Percentiles rank a stretch among this genome's conserved stretches.
Evolutionary conservation across 2,329 filamentous ascomycete genomes (phyloP).

Genomic region (Trichophaea hybrida): DNA sequence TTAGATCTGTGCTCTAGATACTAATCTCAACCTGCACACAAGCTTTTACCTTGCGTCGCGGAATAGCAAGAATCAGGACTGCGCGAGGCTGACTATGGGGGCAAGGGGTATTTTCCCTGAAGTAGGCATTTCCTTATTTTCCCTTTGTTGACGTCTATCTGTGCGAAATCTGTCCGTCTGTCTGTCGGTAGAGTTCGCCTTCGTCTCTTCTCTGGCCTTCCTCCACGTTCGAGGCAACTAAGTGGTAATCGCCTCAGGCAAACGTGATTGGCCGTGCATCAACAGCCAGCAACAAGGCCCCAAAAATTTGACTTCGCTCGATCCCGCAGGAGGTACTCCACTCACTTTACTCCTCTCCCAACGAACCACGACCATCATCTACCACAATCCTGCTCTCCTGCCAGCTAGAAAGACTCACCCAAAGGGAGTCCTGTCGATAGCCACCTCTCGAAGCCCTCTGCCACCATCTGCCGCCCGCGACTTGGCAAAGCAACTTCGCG

Average conservation of each 20-base stretch:
- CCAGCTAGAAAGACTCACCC: neutral
- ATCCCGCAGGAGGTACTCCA: neutral
- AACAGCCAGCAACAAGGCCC: neutral
- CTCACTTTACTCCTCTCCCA: conserved; percentile 25
- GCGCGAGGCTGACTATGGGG: too few relatives aligned
- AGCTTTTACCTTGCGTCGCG: too few relatives aligned
- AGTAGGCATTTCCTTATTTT: neutral
- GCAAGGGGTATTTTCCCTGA: too few relatives aligned
- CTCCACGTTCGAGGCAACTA: neutral
- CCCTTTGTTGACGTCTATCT: too few relatives aligned
- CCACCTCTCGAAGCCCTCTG: conserved; percentile 27
- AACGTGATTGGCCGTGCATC: neutral
- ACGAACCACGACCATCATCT: too few relatives aligned
- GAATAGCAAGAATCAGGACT: too few relatives aligned
- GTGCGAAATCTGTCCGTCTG: too few relatives aligned
- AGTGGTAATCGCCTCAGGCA: neutral
- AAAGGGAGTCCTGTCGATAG: too few relatives aligned
- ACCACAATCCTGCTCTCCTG: neutral
- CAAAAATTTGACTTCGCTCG: neutral
- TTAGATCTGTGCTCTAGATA: too few relatives aligned
- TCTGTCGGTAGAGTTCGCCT: too few relatives aligned
- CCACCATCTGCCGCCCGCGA: conserved; percentile 35
- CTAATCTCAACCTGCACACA: too few relatives aligned
- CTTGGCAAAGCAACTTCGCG: conserved; percentile 35
- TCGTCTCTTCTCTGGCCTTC: neutral